Base-by-base conservation (phyloP, 2,329 filamentous ascomycete genomes). In the Aspergillus candidus region DNA sequence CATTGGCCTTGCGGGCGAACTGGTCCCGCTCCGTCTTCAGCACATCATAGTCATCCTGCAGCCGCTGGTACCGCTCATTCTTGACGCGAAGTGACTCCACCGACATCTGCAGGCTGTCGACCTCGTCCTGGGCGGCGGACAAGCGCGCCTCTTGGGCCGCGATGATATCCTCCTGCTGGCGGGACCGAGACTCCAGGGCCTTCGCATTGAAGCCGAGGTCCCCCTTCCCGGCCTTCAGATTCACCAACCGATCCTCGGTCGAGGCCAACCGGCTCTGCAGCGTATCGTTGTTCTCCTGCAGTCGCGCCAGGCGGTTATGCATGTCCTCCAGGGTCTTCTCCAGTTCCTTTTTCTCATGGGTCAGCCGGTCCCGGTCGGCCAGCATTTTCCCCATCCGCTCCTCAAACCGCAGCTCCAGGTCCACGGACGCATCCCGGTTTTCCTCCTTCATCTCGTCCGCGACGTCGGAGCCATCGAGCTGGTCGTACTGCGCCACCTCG, bases 121-220 rank as follows among this genome's bases (percentile, higher is more conserved):
- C 64, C 46, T 72, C 68, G 44, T 70, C 62, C 46, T 72, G 67
- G 27, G 66, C 55, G 29, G 75, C 71, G 44, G 84, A 78, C 10
- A 83, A 67, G 53, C 86, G 78, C 14, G 76, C 75, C 61, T 90
- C 86, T 53, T 88, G 78, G 17, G 73, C 77, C 32, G 81, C 80
- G 57, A 90, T 89, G 39, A 88, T 72, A 46, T 83, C 76, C 61
- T 87, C 82, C 56, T 85, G 81, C 54, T 88, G 68, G 30, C 66
- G 62, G 4, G 67, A 82, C 72, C 53, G 84, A 68, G 47, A 73
- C 65, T 65, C 66, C 31, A 70, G 47, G 2, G 63, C 64, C 51
- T 65, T 69, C 40, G 60, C 62, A 49, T 65, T 67, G 69, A 74
- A 59, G 69, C 77, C 62, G 70, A 63, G 46, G 35, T 70, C 69